Evolutionary conservation across 495 filamentous ascomycete genomes (phyloP).

Genomic region (Neurospora terricola): DNA sequence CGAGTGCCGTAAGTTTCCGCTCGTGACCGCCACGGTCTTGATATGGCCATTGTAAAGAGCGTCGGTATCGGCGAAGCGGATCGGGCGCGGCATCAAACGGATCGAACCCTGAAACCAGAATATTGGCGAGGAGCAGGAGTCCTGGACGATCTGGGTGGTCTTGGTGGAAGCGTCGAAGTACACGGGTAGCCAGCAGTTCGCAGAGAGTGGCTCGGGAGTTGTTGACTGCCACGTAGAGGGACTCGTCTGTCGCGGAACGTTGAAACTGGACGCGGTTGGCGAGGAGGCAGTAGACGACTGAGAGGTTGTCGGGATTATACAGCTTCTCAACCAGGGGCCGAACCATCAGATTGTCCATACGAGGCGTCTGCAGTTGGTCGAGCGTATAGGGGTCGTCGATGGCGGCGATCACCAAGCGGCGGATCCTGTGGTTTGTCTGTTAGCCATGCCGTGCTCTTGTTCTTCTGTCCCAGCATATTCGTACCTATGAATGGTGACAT

Average conservation of each 20-base stretch:
- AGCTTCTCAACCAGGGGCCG: conserved; percentile 51
- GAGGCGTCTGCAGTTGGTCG: conserved; percentile 47
- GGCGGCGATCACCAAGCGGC: conserved; percentile 19
- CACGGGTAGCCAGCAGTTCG: conserved; percentile 47
- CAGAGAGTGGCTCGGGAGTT: conserved; percentile 49
- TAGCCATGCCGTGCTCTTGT: conserved; percentile 24
- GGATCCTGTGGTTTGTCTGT: conserved; percentile 12
- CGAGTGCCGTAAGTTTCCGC: conserved; percentile 48
- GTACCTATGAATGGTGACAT: conserved; percentile 38
- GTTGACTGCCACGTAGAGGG: conserved; percentile 51
- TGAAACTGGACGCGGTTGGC: conserved; percentile 56
- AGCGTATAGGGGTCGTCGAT: conserved; percentile 51
- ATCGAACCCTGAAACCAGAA: conserved; percentile 53
- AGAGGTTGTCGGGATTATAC: conserved; percentile 47
- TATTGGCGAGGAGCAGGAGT: conserved; percentile 46
- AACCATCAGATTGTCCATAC: conserved; percentile 48
- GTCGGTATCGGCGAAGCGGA: conserved; percentile 27
- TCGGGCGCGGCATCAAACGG: conserved; percentile 49
- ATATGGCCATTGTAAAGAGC: conserved; percentile 34
- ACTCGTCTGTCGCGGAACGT: conserved; percentile 42
- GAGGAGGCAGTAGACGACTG: conserved; percentile 52
- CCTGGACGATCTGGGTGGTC: conserved; percentile 45
- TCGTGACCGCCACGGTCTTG: conserved; percentile 41
- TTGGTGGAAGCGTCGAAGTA: conserved; percentile 53
- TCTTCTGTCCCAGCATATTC: conserved; percentile 8